phyloP scores from a whole-genome alignment of 768 basidiomycete genomes.

The Serendipita vermifera region DNA sequence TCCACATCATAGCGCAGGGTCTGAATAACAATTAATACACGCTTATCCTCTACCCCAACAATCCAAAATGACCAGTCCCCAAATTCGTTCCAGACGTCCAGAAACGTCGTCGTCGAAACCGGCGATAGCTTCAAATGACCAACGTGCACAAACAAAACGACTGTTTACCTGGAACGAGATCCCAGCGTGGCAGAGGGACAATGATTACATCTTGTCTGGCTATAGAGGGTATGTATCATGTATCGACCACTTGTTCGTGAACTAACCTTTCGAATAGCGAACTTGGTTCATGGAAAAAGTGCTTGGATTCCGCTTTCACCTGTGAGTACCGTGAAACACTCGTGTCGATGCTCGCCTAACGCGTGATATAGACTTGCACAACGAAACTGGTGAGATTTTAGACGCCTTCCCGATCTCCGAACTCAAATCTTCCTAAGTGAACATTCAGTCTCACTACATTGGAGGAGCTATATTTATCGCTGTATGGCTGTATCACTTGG shows the following conservation, averaged over 20 bases:
- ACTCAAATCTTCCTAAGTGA: slow-evolving; percentile 36
- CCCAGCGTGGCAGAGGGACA: slow-evolving; percentile 58
- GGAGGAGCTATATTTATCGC: neutral
- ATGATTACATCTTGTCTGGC: slow-evolving; percentile 56
- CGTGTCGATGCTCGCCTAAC: slow-evolving; percentile 10
- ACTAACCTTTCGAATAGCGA: slow-evolving; percentile 28
- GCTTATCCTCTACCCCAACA: no score
- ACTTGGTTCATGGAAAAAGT: slow-evolving; percentile 49
- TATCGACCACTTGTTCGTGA: slow-evolving; percentile 1
- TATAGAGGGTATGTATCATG: slow-evolving; percentile 45
- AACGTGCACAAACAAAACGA: neutral
- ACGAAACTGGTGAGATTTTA: slow-evolving; percentile 47
- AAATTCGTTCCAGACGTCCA: no score
- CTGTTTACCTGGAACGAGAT: slow-evolving; percentile 43
- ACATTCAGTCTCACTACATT: slow-evolving; percentile 41
- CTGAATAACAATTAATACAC: no score
- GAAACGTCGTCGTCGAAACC: neutral
- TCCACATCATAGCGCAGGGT: no score
- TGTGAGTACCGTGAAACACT: slow-evolving; percentile 34
- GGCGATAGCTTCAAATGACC: neutral
- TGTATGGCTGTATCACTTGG: neutral
- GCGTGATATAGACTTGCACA: slow-evolving; percentile 47
- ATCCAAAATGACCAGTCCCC: no score
- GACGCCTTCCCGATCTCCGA: neutral
- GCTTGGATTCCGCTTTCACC: slow-evolving; percentile 47